Evolutionary conservation across 768 basidiomycete species (phyloP).

Genomic region (Hypholoma fasciculare): DNA sequence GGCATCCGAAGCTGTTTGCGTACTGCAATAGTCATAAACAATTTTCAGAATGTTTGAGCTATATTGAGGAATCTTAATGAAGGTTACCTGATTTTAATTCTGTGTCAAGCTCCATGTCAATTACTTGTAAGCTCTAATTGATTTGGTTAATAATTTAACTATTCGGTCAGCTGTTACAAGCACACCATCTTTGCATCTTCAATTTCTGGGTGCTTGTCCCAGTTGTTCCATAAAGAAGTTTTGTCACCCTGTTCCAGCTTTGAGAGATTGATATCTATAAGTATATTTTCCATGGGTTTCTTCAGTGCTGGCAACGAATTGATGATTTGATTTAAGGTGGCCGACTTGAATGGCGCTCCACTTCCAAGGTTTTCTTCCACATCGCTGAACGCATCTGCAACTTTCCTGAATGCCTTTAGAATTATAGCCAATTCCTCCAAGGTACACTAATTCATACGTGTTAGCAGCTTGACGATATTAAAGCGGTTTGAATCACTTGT

Average conservation of each 20-base stretch:
- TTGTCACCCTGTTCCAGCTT: slow-evolving; percentile 68
- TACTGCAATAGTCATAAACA: slow-evolving; percentile 38
- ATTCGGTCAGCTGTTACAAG: background rate
- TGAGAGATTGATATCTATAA: slow-evolving; percentile 58
- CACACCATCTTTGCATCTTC: slow-evolving; percentile 62
- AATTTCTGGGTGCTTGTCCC: slow-evolving; percentile 47
- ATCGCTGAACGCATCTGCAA: slow-evolving; percentile 61
- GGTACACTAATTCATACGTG: slow-evolving; percentile 53
- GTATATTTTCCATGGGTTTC: slow-evolving; percentile 49
- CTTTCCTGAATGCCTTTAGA: slow-evolving; percentile 71
- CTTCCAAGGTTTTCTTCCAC: slow-evolving; percentile 34
- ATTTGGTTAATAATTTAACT: background rate
- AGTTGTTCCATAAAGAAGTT: slow-evolving; percentile 65
- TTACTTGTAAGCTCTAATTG: slow-evolving; percentile 59
- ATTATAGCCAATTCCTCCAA: slow-evolving; percentile 80
- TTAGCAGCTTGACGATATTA: background rate
- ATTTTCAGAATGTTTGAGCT: background rate
- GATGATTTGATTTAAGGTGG: slow-evolving; percentile 70
- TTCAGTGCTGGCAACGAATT: slow-evolving; percentile 65
- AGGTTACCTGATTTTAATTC: slow-evolving; percentile 67
- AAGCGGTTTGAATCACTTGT: slow-evolving; percentile 51
- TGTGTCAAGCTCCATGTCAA: slow-evolving; percentile 71
- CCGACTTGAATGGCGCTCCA: slow-evolving; percentile 58
- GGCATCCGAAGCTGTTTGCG: slow-evolving; percentile 74
- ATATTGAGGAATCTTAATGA: background rate